Conservation (phyloP, 768 basidiomycete species). For the Lactifluus subvellereus region DNA sequence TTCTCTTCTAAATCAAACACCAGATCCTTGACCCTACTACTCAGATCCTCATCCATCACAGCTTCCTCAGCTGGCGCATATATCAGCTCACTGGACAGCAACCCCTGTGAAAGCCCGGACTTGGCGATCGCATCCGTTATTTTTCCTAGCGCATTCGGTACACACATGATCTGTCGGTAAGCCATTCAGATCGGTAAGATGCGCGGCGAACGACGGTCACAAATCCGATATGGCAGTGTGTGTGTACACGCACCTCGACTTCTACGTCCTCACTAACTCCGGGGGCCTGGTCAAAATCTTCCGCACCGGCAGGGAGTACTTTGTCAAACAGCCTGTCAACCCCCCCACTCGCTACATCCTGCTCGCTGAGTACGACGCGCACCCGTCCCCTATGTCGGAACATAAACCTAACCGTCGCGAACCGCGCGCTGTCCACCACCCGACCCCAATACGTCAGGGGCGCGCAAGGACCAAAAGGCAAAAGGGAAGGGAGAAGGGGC, state of each 20-base stretch:
- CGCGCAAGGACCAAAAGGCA: no score
- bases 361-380: slow-evolving; percentile 15
- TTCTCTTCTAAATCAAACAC: slow-evolving; percentile 21
- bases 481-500: background rate
- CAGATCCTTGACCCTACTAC: slow-evolving; percentile 10
- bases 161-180: slow-evolving; percentile 17
- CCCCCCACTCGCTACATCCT: background rate
- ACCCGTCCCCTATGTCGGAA: slow-evolving; percentile 20
- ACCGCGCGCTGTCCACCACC: slow-evolving; percentile 13
- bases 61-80: slow-evolving; percentile 26
- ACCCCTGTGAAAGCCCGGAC: slow-evolving; percentile 14
- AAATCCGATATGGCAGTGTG: background rate
- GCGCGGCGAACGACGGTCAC: background rate
- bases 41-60: slow-evolving; percentile 21
- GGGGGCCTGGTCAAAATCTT: slow-evolving; percentile 19
- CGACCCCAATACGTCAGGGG: background rate
- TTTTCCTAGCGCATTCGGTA: slow-evolving; percentile 15
- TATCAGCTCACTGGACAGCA: slow-evolving; percentile 20
- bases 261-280: slow-evolving; percentile 4
- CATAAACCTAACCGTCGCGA: slow-evolving; percentile 24
- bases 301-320: slow-evolving; percentile 18
- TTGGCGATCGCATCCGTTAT: slow-evolving; percentile 14
- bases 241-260: slow-evolving; percentile 15
- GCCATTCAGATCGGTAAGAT: background rate
- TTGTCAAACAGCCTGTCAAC: slow-evolving; percentile 19